These are phyloP conservation scores for Fusarium subtropicale DNA, from an alignment of 2,329 filamentous ascomycete genomes.

Conservation along the genomic window DNA sequence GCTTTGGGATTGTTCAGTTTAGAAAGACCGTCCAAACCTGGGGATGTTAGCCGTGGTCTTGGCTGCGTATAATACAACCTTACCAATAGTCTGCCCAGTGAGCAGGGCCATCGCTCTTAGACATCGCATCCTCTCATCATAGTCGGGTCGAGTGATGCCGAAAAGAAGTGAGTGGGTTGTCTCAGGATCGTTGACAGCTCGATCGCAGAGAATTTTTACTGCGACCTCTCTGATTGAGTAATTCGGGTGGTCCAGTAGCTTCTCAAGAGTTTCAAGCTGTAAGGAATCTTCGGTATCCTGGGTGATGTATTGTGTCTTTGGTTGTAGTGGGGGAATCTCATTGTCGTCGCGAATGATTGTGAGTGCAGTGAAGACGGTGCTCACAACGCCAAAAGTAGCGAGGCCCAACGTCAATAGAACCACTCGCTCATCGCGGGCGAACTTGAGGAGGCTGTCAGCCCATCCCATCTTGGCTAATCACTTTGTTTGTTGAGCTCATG, in stretches of 20 bases:
- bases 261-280: conserved; percentile 72
- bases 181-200: conserved; percentile 68
- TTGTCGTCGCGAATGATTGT: conserved; percentile 71
- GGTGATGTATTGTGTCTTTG: conserved; percentile 78
- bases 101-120: conserved; percentile 68
- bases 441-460: conserved; percentile 45
- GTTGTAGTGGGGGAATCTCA: conserved; percentile 72
- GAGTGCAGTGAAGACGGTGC: conserved; percentile 69
- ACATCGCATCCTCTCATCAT: conserved; percentile 68
- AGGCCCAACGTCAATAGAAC: conserved; percentile 66
- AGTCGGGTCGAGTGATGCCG: conserved; percentile 69
- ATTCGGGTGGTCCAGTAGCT: conserved; percentile 76
- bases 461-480: conserved; percentile 55
- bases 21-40: conserved; percentile 55
- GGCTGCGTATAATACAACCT: background rate
- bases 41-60: conserved; percentile 32
- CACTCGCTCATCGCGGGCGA: conserved; percentile 63
- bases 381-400: conserved; percentile 68
- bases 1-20: conserved; percentile 63
- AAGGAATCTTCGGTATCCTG: conserved; percentile 81
- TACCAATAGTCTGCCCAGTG: conserved; percentile 56
- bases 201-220: conserved; percentile 67
- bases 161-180: conserved; percentile 64
- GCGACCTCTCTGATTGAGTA: conserved; percentile 78
- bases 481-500: conserved; percentile 33